These are phyloP conservation scores for Prunus persica DNA, from an alignment of 306 rosid species.

Conservation along the genomic window Prunus_persica_NCBIv2 NC_034015.1:16780501-16781000, in stretches of 20 bases:
- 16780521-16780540: slow-evolving; percentile 57
- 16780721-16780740: slow-evolving; percentile 63
- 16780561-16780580: slow-evolving; percentile 49
- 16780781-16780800: background rate
- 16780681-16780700: slow-evolving; percentile 63
- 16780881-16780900: background rate
- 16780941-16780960: slow-evolving; percentile 6
- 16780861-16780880: background rate
- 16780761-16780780: slow-evolving; percentile 38
- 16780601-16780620: slow-evolving; percentile 73
- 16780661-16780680: slow-evolving; percentile 67
- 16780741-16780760: slow-evolving; percentile 61
- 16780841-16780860: background rate
- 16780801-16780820: background rate
- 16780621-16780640: slow-evolving; percentile 53
- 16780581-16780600: slow-evolving; percentile 73
- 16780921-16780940: background rate
- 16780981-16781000: background rate
- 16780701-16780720: slow-evolving; percentile 75
- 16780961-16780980: background rate
- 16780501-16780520: slow-evolving; percentile 53
- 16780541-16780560: slow-evolving; percentile 44
- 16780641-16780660: slow-evolving; percentile 62
- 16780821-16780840: background rate
- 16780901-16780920: background rate